Conservation (phyloP, 768 basidiomycete species). For the Russula ochroleuca region DNA sequence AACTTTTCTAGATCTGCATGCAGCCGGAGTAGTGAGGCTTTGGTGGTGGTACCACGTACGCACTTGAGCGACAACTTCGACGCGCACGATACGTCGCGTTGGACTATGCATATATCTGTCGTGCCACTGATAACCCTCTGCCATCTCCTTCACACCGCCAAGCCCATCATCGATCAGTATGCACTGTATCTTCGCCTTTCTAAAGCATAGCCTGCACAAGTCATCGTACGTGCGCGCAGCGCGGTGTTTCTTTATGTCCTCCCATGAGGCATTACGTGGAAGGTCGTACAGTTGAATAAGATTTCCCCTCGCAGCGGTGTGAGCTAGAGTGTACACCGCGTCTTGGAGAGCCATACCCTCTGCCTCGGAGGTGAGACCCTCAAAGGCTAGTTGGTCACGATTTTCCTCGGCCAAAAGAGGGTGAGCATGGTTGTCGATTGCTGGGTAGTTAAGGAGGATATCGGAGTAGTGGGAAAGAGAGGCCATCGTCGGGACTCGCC, state of each 20-base stretch:
- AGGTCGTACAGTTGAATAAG: conserved; percentile 49
- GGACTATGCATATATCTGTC: conserved; percentile 50
- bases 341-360: conserved; percentile 49
- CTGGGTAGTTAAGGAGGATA: conserved; percentile 39
- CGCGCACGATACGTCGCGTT: conserved; percentile 59
- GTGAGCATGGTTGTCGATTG: conserved; percentile 80
- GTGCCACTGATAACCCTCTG: conserved; percentile 58
- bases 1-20: not conserved
- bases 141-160: conserved; percentile 42
- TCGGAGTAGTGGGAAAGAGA: not conserved
- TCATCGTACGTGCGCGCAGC: conserved; percentile 46
- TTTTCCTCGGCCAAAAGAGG: conserved; percentile 52
- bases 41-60: not conserved
- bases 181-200: conserved; percentile 53
- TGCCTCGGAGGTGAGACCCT: conserved; percentile 65
- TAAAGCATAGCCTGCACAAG: conserved; percentile 54
- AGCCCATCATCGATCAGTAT: conserved; percentile 74
- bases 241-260: conserved; percentile 49
- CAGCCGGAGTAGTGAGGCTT: not conserved
- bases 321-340: conserved; percentile 53
- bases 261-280: conserved; percentile 45
- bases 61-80: conserved; percentile 73
- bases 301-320: conserved; percentile 52
- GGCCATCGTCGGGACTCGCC: too few species aligned
- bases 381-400: conserved; percentile 49